These are phyloP conservation scores for Trametes cinnabarina DNA, from an alignment of 768 basidiomycete species.

Conservation along the genomic window DNA sequence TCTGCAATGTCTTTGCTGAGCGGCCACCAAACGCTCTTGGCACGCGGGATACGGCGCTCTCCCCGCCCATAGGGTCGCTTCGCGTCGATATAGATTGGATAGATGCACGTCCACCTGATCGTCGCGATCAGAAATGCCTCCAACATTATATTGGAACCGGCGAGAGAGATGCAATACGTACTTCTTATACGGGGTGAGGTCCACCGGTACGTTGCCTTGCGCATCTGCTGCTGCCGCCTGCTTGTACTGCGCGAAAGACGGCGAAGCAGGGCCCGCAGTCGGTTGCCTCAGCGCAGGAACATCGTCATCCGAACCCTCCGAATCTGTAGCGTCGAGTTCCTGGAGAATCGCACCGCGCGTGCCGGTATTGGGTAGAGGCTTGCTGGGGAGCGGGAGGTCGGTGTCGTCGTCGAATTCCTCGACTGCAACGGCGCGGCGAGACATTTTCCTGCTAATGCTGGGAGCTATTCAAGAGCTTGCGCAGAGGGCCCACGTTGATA, in stretches of 20 bases:
- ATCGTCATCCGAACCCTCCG: conserved; percentile 22
- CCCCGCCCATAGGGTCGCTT: conserved; percentile 86
- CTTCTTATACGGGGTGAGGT: conserved; percentile 84
- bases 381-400: conserved; percentile 77
- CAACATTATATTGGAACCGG: neutral
- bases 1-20: conserved; percentile 90
- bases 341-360: conserved; percentile 74
- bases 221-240: conserved; percentile 23
- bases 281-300: conserved; percentile 8
- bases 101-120: conserved; percentile 89
- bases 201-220: conserved; percentile 48
- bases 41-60: conserved; percentile 75
- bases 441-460: conserved; percentile 42
- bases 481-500: neutral
- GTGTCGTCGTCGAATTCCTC: conserved; percentile 94
- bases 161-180: conserved; percentile 36
- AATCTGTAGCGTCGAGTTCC: conserved; percentile 64
- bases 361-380: conserved; percentile 64
- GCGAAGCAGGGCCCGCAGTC: conserved; percentile 55
- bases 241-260: conserved; percentile 34
- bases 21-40: conserved; percentile 91
- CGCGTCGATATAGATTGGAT: conserved; percentile 96
- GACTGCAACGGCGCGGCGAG: conserved; percentile 64
- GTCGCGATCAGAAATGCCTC: conserved; percentile 2
- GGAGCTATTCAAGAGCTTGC: neutral